Base-by-base conservation (phyloP, 2,329 filamentous ascomycete species). In the Corinectria fuckeliana region DNA sequence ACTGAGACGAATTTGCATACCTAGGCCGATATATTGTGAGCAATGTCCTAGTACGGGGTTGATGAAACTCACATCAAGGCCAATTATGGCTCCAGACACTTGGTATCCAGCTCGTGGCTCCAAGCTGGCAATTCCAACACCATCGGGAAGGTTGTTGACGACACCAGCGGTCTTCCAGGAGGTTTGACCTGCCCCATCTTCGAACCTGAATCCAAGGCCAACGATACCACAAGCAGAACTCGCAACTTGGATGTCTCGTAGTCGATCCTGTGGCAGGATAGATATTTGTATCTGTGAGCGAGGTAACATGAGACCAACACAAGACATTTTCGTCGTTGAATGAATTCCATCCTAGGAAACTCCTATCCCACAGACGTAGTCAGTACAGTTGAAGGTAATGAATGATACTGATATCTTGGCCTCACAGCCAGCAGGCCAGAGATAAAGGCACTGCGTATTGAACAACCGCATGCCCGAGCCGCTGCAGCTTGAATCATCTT, bases 331-430 rank as follows among this genome's bases (percentile, higher is more conserved):
- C 0, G n/a, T n/a, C n/a, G n/a, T n/a, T n/a, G n/a, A n/a, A n/a
- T n/a, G n/a, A n/a, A 23, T 16, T 8, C 4, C 32, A 16, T 34
- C n/a, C 0, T 7, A 13, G 1, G 1, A 2, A 5, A 49, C 5
- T 9, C 62, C 42, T 4, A 65, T 28, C 1, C 62, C 58, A 5
- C 44, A 51, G 2, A 64, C 28, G 9, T 64, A 62, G 1, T 10
- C 0, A 0, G 21, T 38, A 9, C 21, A 45, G 14, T 60, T 14
- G 10, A 38, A 28, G 2, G 8, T 13, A 6, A 53, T 14, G 3
- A 25, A 49, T 0, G 53, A 61, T 5, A 55, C 41, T 2, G 49
- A 62, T 3, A 65, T 20, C 1, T 41, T 14, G 0, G 21, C 10
- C 1, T 26, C 23, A 1, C 6, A 13, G 3, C 4, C 1, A 9